Evolutionary conservation across 495 filamentous ascomycete genomes (phyloP), one percentile per base, ranked within the genome.

Genomic region (Thozetella sp.): DNA sequence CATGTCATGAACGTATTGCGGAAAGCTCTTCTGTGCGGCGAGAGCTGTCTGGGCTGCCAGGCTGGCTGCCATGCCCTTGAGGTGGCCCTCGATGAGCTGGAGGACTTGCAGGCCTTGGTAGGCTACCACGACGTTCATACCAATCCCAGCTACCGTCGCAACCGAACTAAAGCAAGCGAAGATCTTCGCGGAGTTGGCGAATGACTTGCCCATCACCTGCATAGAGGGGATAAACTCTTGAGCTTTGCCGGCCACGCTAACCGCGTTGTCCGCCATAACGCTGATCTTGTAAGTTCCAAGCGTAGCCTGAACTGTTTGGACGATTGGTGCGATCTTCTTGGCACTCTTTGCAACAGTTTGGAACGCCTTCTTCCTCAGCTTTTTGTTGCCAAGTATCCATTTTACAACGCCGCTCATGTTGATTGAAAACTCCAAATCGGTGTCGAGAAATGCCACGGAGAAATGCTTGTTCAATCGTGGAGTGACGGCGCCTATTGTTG

Each of bases 51-150:
- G 63, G 17, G 63, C 63, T 10, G 46, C 48, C 3, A 66, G 54
- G 19, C 56, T 46, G 25, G 22, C 34, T 17, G 60, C 53, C 22
- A 66, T 66, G 57, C 63, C 59, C 66, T 90, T 24, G 63, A 71
- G 22, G 78, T 88, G 22, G 72, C 76, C 59, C 79, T 78, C 57
- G 84, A 81, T 64, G 80, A 78, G 63, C 69, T 88, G 58, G 77
- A 79, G 60, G 84, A 85, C 37, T 65, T 89, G 66, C 83, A 90
- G 66, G 86, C 88, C 20, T 63, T 81, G 37, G 70, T 88, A 59
- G 73, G 89, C 27, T 68, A 80, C 58, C 11, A 66, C 50, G n/a
- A 63, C n/a, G 53, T 66, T 66, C 51, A 43, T 26, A 13, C 56
- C 63, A 53, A 66, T 66, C n/a, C 60, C 48, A 25, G 54, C 56